Base-by-base conservation (phyloP, 208 protist species). In the Herpetomonas tarakana region DNA sequence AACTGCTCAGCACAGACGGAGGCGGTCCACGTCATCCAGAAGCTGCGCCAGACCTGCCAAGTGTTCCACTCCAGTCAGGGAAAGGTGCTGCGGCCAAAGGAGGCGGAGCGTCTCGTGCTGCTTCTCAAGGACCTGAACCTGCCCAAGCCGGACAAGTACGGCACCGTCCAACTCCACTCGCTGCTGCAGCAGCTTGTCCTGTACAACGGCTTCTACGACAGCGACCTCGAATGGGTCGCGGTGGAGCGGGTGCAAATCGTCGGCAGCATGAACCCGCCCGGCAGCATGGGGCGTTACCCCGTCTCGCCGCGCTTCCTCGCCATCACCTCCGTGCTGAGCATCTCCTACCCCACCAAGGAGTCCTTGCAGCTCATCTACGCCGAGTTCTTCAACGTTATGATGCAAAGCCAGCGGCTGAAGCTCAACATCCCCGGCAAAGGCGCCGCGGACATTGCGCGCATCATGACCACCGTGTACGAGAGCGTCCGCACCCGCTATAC, bases 91-190 rank as follows among this genome's bases (percentile, higher is more conserved):
- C 81, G 97, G 2, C 98, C 98, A 14, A 98, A 97, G 66, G 91
- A 97, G 29, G 87, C 81, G 18, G 97, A 98, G 52, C 82, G 93
- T 6, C 82, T 99, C 19, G 86, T 99, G 14, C 67, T 99, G 14
- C 90, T 98, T 55, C 73, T 99, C 25, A 98, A 98, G 83, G 97
- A 99, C 69, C 76, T 99, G 38, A 99, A 99, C 74, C 76, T 99
- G 45, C 97, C 97, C 7, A 97, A 93, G 76, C 97, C 97, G 7
- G 98, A 99, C 82, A 93, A 94, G 71, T 99, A 99, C 83, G 97
- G 91, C 58, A 99, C 97, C 12, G 92, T 98, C 38, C 92, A 98
- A 78, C 71, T 99, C 21, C 94, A 99, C 65, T 94, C 96, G 0
- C 92, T 99, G 35, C 78, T 99, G 31, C 97, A 99, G 80, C 98